Conservation (phyloP, 1,139 yeast species). For the Yamadazyma blattariae region DNA sequence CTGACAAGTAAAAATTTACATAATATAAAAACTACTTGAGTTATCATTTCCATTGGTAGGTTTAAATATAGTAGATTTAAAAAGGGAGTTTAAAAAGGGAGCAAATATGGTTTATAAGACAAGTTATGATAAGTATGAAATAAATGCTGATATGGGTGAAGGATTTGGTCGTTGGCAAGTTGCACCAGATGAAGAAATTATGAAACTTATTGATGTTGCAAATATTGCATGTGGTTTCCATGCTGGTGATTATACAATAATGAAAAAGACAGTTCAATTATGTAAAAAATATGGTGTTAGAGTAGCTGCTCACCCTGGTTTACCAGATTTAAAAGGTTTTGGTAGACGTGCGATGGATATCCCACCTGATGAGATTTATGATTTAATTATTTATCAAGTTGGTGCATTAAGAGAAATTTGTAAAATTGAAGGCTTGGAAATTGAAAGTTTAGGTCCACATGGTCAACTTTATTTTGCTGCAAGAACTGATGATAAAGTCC, state of each 20-base stretch:
- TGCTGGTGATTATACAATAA: constrained; percentile 34
- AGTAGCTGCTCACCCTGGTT: constrained; percentile 37
- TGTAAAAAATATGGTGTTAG: constrained; percentile 30
- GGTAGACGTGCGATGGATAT: constrained; percentile 33
- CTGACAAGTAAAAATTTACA: too few species aligned
- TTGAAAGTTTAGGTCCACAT: constrained; percentile 34
- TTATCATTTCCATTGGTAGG: too few species aligned
- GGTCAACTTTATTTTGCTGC: constrained; percentile 36
- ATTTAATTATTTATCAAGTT: constrained; percentile 32
- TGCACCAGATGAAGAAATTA: constrained; percentile 38
- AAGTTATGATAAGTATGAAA: constrained; percentile 24
- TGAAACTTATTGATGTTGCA: constrained; percentile 36
- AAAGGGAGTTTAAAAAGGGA: too few species aligned
- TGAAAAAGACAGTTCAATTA: constrained; percentile 27
- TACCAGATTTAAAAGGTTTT: constrained; percentile 35
- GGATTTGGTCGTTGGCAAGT: constrained; percentile 35
- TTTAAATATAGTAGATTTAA: too few species aligned
- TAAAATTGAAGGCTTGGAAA: constrained; percentile 29
- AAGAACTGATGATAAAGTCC: constrained; percentile 29
- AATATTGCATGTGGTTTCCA: constrained; percentile 40
- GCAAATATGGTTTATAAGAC: too few species aligned
- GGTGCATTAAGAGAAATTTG: constrained; percentile 37
- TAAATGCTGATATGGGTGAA: constrained; percentile 39
- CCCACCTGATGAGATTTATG: constrained; percentile 31
- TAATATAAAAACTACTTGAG: too few species aligned